Evolutionary conservation across 2,329 filamentous ascomycete genomes (phyloP), one percentile per base, ranked within the genome.

Genomic region (Alternaria tenuissima): DNA sequence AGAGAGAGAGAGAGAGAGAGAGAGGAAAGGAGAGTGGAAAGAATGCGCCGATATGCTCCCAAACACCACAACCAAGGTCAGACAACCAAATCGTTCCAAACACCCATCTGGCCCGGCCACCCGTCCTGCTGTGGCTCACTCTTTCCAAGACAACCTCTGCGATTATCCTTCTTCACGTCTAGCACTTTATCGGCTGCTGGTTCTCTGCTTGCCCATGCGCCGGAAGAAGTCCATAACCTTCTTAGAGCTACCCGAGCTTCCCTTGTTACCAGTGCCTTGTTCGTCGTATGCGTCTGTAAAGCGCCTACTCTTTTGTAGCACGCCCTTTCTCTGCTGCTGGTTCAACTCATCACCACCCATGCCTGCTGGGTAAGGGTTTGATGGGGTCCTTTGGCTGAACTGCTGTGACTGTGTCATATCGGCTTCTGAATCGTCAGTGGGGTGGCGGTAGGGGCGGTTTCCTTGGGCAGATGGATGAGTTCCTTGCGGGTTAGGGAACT

Each of bases 191-290:
- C 63, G 60, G 28, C 61, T 57, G 34, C 61, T 59, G 14, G 59
- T 64, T 57, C 91, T 85, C 69, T 89, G 92, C 81, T 90, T 93
- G 57, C 91, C 92, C 76, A 94, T 87, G 77, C 94, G 87, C 70
- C 95, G 87, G 84, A 99, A 99, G 80, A 98, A 97, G 81, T 99
- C 94, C 94, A 99, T 98, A 39, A 99, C 95, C 75, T 93, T 89
- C 77, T 94, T 90, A 14, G 89, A 94, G 78, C 91, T 96, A 44
- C 94, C 94, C 5, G 68, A 70, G 44, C 67, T 70, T 36, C 70
- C 71, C 66, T 75, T 75, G 62, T 73, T 74, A n/a, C 63, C 68
- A 28, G 34, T 46, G 12, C 66, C 68, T 52, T 66, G 62, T 38
- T 89, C 87, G 62, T 97, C 93, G 76, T 96, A 97, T 2, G 91